Evolutionary conservation across 1,284 basidiomycete species (phyloP).

Genomic region (Waitea zeae): DNA sequence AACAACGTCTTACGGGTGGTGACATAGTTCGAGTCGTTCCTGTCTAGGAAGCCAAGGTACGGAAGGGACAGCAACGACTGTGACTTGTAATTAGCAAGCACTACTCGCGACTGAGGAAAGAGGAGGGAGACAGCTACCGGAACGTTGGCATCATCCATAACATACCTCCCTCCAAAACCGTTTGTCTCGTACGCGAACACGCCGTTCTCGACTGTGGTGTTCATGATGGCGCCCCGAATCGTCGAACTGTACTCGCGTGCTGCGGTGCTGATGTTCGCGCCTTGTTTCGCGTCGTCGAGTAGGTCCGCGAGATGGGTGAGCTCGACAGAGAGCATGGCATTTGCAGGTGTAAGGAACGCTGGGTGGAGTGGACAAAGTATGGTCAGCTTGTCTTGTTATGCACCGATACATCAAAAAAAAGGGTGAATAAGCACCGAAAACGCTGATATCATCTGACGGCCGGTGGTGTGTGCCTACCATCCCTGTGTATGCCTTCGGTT

Average conservation of each 20-base stretch:
- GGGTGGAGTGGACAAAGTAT: slow-evolving; percentile 14
- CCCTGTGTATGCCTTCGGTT: slow-evolving; percentile 45
- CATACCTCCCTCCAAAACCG: slow-evolving; percentile 50
- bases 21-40: slow-evolving; percentile 33
- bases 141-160: slow-evolving; percentile 74
- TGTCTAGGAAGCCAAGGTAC: slow-evolving; percentile 60
- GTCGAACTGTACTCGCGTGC: slow-evolving; percentile 42
- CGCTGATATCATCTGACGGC: slow-evolving; percentile 57
- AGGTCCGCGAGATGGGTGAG: slow-evolving; percentile 40
- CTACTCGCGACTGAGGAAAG: neutral
- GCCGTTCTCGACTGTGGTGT: slow-evolving; percentile 40
- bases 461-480: slow-evolving; percentile 59
- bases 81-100: slow-evolving; percentile 23
- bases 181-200: slow-evolving; percentile 69
- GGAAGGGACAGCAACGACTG: slow-evolving; percentile 59
- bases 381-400: neutral
- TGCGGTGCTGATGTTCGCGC: slow-evolving; percentile 28
- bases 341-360: slow-evolving; percentile 61
- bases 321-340: slow-evolving; percentile 58
- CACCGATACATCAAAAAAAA: neutral
- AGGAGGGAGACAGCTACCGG: slow-evolving; percentile 37
- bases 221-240: slow-evolving; percentile 46
- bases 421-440: slow-evolving; percentile 35
- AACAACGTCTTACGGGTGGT: slow-evolving; percentile 44
- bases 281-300: slow-evolving; percentile 30